phyloP scores from a whole-genome alignment of 371 early-diverging fungal genomes.

The Apophysomyces elegans region DNA sequence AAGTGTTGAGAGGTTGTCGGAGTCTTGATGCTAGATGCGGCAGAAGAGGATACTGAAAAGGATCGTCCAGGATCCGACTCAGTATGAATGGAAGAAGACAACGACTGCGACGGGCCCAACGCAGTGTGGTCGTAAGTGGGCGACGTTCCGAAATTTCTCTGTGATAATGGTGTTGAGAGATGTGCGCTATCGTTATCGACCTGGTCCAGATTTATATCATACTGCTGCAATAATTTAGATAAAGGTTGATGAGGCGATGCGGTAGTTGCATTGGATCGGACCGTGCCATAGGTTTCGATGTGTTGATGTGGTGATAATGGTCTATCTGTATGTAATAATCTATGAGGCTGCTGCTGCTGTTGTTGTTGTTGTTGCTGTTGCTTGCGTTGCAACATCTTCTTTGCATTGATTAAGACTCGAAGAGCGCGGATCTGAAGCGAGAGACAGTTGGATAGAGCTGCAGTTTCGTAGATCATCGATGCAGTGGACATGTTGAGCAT shows the following conservation, averaged over 20 bases:
- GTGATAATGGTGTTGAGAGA: background rate
- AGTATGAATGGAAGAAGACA: background rate
- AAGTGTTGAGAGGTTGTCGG: background rate
- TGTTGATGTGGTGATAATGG: conserved; percentile 1
- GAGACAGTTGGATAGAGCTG: conserved; percentile 50
- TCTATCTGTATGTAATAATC: background rate
- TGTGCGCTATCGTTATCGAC: background rate
- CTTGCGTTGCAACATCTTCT: conserved; percentile 40
- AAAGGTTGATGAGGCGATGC: conserved; percentile 17
- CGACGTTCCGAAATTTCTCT: background rate
- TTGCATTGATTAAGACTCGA: conserved; percentile 50
- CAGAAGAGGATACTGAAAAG: background rate
- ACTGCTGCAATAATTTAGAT: conserved; percentile 17
- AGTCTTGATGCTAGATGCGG: conserved; percentile 8
- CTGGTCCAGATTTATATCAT: conserved; percentile 13
- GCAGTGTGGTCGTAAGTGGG: background rate
- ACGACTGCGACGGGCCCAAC: background rate
- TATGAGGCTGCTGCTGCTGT: conserved; percentile 11
- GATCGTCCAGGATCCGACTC: background rate
- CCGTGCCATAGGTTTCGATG: background rate
- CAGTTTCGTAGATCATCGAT: conserved; percentile 60
- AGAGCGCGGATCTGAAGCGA: conserved; percentile 60
- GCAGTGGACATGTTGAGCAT: conserved; percentile 64
- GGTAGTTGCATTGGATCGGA: background rate
- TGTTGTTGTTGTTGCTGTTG: conserved; percentile 20